Evolutionary conservation across 129 eudicot genomes (phyloP).

Genomic region (Solidago caesia): DNA sequence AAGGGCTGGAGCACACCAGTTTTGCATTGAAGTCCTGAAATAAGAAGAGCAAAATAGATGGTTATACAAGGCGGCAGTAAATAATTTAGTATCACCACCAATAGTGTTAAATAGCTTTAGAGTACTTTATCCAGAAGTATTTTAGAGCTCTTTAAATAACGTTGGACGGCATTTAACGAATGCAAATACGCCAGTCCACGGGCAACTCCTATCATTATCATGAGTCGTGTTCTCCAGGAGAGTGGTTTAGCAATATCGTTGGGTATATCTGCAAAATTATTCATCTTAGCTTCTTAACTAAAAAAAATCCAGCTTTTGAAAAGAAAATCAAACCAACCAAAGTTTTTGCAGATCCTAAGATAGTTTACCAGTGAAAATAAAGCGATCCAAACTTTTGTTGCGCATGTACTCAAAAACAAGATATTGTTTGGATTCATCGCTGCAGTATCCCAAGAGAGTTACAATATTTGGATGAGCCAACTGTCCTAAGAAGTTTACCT

Average conservation of each 20-base stretch:
- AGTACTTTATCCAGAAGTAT: conserved; percentile 23
- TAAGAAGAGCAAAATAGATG: no score
- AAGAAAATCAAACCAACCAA: background rate
- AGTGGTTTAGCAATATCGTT: conserved; percentile 13
- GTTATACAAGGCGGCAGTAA: no score
- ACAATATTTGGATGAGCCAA: conserved; percentile 26
- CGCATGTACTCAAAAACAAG: conserved; percentile 28
- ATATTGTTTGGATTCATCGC: background rate
- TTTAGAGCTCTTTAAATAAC: background rate
- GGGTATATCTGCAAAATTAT: conserved; percentile 14
- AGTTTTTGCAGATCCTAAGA: background rate
- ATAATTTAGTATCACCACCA: no score
- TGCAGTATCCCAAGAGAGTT: conserved; percentile 23
- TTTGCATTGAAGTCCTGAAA: no score
- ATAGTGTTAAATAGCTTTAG: no score
- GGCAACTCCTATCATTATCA: conserved; percentile 25
- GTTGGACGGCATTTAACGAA: background rate
- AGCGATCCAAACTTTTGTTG: conserved; percentile 3
- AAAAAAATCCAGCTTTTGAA: background rate
- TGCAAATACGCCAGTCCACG: conserved; percentile 28
- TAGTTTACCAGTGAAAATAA: conserved; percentile 10
- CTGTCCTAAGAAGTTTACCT: conserved; percentile 18
- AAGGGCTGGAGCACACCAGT: background rate
- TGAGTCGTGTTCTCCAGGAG: conserved; percentile 28
- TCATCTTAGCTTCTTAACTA: background rate